These are phyloP conservation scores for Podospora australis DNA, from an alignment of 495 filamentous ascomycete species.

Conservation along the genomic window DNA sequence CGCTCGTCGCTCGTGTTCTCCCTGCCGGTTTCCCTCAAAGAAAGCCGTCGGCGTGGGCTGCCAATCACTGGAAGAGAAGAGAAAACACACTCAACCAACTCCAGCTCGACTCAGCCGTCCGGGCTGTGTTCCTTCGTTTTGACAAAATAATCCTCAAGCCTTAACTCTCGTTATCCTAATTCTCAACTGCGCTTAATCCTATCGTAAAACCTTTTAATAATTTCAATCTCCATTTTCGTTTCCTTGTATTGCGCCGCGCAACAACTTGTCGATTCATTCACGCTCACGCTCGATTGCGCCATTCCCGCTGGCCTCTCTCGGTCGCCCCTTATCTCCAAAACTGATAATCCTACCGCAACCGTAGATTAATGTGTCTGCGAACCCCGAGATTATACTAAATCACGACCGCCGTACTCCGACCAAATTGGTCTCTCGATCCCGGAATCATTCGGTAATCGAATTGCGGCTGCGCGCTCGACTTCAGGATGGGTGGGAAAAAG, in stretches of 20 bases:
- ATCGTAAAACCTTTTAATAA: not conserved
- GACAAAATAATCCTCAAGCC: constrained; percentile 8
- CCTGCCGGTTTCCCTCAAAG: not conserved
- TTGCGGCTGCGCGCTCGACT: too few relatives aligned
- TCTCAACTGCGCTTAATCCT: not conserved
- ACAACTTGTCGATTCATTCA: too few relatives aligned
- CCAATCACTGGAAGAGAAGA: not conserved
- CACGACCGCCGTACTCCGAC: too few relatives aligned
- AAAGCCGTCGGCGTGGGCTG: not conserved
- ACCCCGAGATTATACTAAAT: not conserved
- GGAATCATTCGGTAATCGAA: not conserved
- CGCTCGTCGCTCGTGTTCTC: constrained; percentile 1
- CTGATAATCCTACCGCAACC: too few relatives aligned
- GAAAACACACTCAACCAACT: not conserved
- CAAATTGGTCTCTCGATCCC: too few relatives aligned
- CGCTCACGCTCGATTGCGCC: too few relatives aligned
- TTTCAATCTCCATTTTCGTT: not conserved
- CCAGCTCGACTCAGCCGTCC: constrained; percentile 24
- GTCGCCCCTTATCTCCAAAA: too few relatives aligned
- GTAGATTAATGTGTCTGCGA: not conserved
- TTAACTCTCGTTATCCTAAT: constrained; percentile 24
- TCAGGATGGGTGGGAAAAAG: constrained; percentile 11
- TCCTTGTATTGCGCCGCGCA: too few relatives aligned
- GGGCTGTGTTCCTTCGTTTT: constrained; percentile 24
- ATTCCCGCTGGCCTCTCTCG: too few relatives aligned